These are phyloP conservation scores for Rhizopus delemar DNA, from an alignment of 371 early-diverging fungal species.

Conservation along the genomic window DNA sequence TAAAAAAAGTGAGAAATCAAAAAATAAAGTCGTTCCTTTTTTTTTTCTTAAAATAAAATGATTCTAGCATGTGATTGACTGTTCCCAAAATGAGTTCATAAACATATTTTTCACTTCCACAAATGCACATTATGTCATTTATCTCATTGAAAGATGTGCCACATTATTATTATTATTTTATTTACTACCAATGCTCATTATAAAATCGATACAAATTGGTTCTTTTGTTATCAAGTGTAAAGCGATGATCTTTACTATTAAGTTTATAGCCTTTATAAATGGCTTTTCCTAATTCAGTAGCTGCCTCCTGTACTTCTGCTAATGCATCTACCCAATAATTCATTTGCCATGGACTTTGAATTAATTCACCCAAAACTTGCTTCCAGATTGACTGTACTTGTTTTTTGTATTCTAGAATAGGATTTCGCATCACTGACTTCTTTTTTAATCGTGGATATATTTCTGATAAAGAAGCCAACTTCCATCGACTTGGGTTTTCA, in stretches of 20 bases:
- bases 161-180: neutral
- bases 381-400: conserved; percentile 3
- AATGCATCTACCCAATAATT: conserved; percentile 20
- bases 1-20: neutral
- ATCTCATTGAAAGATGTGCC: neutral
- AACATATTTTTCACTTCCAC: neutral
- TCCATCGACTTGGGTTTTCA: conserved; percentile 9
- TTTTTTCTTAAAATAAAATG: conserved; percentile 1
- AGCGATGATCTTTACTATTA: neutral
- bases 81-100: neutral
- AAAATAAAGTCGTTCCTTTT: neutral
- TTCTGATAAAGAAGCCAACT: neutral
- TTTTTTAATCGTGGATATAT: conserved; percentile 1
- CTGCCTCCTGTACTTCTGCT: conserved; percentile 16
- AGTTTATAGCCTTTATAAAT: neutral
- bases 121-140: neutral
- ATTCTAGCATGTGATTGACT: conserved; percentile 1
- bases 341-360: conserved; percentile 12
- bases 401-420: neutral
- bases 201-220: no score
- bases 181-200: neutral
- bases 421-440: conserved; percentile 3
- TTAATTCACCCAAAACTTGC: conserved; percentile 13
- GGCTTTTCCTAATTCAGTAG: conserved; percentile 3
- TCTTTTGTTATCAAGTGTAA: neutral